Evolutionary conservation across 1,139 yeast species (phyloP).

Genomic region (Hansenula sp.): DNA sequence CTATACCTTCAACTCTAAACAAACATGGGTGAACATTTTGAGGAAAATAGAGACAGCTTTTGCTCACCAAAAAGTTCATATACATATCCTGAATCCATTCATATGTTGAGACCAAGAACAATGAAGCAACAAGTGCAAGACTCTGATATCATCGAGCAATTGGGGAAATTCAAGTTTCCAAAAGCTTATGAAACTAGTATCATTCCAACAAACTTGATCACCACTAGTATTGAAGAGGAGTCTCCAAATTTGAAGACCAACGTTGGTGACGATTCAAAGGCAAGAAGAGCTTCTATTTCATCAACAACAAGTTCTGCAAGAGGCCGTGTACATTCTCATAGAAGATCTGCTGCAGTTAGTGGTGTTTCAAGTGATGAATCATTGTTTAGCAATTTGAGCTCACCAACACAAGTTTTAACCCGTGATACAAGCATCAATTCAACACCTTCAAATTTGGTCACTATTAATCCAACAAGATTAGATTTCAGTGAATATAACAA

Average conservation of each 20-base stretch:
- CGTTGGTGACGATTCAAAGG: background rate
- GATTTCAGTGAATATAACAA: background rate
- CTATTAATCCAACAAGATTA: background rate
- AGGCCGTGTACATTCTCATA: no score
- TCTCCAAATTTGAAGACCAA: background rate
- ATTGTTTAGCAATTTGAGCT: background rate
- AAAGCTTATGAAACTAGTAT: background rate
- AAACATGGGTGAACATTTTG: background rate
- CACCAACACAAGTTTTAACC: background rate
- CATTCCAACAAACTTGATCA: background rate
- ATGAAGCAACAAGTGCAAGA: background rate
- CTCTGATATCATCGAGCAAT: background rate
- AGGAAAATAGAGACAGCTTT: background rate
- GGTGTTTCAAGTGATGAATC: conserved; percentile 1
- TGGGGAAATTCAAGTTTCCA: background rate
- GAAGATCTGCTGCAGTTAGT: background rate
- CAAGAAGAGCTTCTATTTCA: background rate
- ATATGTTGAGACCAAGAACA: background rate
- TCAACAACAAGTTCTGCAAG: background rate
- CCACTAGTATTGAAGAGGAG: background rate
- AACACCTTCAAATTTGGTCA: background rate
- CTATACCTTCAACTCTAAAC: no score
- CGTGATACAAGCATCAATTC: background rate
- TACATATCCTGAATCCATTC: background rate
- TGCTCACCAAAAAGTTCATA: background rate